A percentile compares a stretch with the other conserved stretches of the same genome.
Conservation (phyloP, 2,329 filamentous ascomycete species). For the Pseudopyrenochaeta lycopersici region DNA sequence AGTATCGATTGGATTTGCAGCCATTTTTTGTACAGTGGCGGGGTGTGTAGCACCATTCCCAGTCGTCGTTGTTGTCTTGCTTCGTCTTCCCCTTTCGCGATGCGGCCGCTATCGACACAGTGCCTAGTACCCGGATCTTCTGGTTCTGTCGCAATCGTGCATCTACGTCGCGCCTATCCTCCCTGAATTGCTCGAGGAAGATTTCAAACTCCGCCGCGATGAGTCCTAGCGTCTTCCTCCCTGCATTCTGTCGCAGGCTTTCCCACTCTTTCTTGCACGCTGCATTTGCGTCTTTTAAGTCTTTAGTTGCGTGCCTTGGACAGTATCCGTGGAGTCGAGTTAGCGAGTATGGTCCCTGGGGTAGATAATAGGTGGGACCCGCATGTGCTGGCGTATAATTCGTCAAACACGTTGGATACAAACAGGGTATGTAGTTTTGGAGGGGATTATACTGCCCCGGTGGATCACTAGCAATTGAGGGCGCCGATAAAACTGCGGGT, state of each 20-base stretch:
- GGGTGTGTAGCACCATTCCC: constrained; percentile 38
- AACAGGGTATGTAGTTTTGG: constrained; percentile 42
- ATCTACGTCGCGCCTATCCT: constrained; percentile 19
- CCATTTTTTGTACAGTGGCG: constrained; percentile 34
- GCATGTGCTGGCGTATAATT: constrained; percentile 35
- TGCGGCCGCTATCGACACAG: background rate
- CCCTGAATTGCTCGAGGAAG: constrained; percentile 24
- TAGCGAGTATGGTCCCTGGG: constrained; percentile 38
- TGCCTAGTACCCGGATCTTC: constrained; percentile 22
- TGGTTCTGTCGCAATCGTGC: constrained; percentile 18
- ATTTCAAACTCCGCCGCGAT: constrained; percentile 41
- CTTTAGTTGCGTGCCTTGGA: constrained; percentile 34
- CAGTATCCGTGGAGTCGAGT: constrained; percentile 38
- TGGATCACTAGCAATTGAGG: constrained; percentile 5
- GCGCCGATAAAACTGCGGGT: constrained; percentile 17
- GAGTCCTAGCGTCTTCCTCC: constrained; percentile 39
- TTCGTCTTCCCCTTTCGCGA: background rate
- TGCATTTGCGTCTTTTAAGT: constrained; percentile 36
- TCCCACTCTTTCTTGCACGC: constrained; percentile 38
- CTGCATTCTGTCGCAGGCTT: constrained; percentile 41
- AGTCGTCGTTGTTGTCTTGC: constrained; percentile 8
- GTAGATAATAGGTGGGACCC: constrained; percentile 39
- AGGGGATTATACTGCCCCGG: constrained; percentile 40
- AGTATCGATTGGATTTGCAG: constrained; percentile 31
- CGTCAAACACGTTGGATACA: constrained; percentile 29